Evolutionary conservation across 2,329 filamentous ascomycete species (phyloP).

Genomic region (Spiromastix sp.): DNA sequence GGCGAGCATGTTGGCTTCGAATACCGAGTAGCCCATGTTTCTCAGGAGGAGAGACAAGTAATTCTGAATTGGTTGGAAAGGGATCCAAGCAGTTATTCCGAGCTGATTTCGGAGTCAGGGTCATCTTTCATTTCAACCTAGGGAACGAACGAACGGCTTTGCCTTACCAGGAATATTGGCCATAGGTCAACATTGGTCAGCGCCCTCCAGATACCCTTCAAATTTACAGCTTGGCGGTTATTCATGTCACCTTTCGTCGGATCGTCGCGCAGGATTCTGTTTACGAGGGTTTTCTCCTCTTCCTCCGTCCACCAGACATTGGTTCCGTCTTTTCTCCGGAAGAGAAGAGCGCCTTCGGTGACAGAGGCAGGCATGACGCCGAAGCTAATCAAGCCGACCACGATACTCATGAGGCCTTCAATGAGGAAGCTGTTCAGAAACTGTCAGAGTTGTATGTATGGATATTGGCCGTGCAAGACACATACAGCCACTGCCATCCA

Average conservation of each 20-base stretch:
- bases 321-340: no score
- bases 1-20: no score
- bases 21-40: no score
- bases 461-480: no score
- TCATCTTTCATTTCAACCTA: no score
- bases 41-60: no score
- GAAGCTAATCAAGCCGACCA: constrained; percentile 43
- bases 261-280: constrained; percentile 42
- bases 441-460: no score
- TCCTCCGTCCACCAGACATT: constrained; percentile 53
- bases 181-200: constrained; percentile 28
- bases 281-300: constrained; percentile 54
- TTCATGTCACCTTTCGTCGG: constrained; percentile 27
- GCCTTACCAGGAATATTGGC: constrained; percentile 25
- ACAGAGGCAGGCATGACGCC: constrained; percentile 45
- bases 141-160: constrained; percentile 35
- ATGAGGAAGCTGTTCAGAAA: no score
- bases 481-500: constrained; percentile 39
- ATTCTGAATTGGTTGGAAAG: no score
- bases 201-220: constrained; percentile 21
- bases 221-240: constrained; percentile 25
- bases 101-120: no score
- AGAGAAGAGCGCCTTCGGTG: no score
- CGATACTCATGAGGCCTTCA: constrained; percentile 45
- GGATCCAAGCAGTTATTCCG: no score